Conservation (phyloP, 106 monocot genomes). For the Allium fistulosum region DNA sequence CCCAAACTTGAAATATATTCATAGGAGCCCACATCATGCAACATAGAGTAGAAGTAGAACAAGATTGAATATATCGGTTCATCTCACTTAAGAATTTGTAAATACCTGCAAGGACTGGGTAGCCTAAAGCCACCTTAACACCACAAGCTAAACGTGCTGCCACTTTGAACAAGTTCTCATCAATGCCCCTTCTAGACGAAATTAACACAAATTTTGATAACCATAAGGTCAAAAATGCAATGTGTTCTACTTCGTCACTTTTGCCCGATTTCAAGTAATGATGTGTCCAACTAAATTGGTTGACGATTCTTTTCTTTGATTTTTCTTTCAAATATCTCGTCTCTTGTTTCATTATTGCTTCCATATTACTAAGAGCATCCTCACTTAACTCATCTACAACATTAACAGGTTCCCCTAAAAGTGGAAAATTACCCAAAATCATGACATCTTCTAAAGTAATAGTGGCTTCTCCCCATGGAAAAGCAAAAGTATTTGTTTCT, state of each 20-base stretch:
- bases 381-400: not conserved
- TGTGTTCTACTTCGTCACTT: conserved; percentile 39
- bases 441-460: conserved; percentile 51
- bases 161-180: too few relatives aligned
- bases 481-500: conserved; percentile 51
- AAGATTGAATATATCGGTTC: too few relatives aligned
- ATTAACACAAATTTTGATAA: conserved; percentile 40
- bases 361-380: conserved; percentile 13
- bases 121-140: too few relatives aligned
- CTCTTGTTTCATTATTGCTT: conserved; percentile 14
- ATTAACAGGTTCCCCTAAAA: conserved; percentile 36
- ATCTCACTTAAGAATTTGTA: too few relatives aligned
- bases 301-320: conserved; percentile 44
- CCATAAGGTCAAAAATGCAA: conserved; percentile 63
- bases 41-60: too few relatives aligned
- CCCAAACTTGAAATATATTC: too few relatives aligned
- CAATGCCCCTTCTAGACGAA: too few relatives aligned
- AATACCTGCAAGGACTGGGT: too few relatives aligned
- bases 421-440: conserved; percentile 43
- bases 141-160: too few relatives aligned
- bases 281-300: conserved; percentile 17
- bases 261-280: conserved; percentile 16
- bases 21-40: too few relatives aligned
- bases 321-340: conserved; percentile 42
- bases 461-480: conserved; percentile 72